These are phyloP conservation scores for Talaromyces marneffei DNA, from an alignment of 2,329 filamentous ascomycete species.

Conservation along the genomic window DNA sequence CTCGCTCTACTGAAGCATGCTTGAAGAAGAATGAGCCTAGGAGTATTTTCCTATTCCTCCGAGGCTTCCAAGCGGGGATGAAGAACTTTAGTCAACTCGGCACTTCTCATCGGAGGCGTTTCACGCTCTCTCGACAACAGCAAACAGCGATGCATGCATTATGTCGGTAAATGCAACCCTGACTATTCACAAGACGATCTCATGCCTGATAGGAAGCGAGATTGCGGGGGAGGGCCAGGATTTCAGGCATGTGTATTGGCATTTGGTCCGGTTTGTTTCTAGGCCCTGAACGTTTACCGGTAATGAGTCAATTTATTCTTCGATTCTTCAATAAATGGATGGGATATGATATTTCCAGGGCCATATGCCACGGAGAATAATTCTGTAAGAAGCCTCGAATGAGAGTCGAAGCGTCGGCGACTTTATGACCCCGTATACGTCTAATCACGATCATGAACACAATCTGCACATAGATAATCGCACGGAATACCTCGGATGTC, in stretches of 20 bases:
- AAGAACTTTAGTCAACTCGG: neutral
- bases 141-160: neutral
- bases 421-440: neutral
- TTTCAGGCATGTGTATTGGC: neutral
- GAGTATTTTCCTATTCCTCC: conserved; percentile 6
- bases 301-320: neutral
- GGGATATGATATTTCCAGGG: neutral
- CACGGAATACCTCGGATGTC: neutral
- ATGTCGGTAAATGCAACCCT: conserved; percentile 13
- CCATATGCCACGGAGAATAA: neutral
- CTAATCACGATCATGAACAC: neutral
- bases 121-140: neutral
- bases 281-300: neutral
- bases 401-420: neutral
- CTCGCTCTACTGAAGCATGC: neutral
- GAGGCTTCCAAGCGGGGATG: neutral
- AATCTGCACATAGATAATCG: neutral
- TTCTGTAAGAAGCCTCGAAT: neutral
- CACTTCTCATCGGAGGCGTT: neutral
- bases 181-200: neutral
- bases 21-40: neutral
- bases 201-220: neutral
- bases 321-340: neutral
- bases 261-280: neutral
- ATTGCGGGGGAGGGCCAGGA: conserved; percentile 9